Evolutionary conservation across 495 filamentous ascomycete genomes (phyloP), one percentile per base, ranked within the genome.

Genomic region (Alectoria sarmentosa): DNA sequence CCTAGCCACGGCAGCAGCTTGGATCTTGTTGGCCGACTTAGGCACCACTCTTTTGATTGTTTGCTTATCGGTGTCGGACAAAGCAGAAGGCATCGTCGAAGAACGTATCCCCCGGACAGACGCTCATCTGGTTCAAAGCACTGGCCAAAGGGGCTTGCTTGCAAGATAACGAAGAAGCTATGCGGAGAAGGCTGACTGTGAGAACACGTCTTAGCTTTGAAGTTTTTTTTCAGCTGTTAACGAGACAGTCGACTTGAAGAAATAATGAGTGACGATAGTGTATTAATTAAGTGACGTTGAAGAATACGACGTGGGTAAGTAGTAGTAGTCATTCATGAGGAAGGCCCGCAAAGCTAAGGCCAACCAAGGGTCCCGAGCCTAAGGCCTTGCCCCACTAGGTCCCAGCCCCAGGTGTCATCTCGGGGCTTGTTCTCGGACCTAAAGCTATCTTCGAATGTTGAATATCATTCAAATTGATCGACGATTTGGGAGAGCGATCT

Each of bases 1-100:
- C 72, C 88, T 88, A 67, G 91, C 95, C 69, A 98, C 91, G 72
- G 90, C 93, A 71, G 90, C 92, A 64, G 91, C 90, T 61, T 91
- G 87, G 77, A 98, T 96, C 79, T 97, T 96, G 84, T 97, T 98
- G 68, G 88, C 84, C 60, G 90, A 80, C 72, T 93, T 96, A 48
- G 94, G 92, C 38, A 98, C 90, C 64, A 85, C 86, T 73, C 94
- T 85, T 77, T 92, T 91, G 75, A 98, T 91, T 48, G 85, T 91
- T 73, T 94, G 87, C 81, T 93, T 96, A 77, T 98, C 94, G 68
- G 91, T 86, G 69, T 96, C 91, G 69, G 77, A 89, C 39, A 98
- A 83, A 60, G 94, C 91, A 17, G 91, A 91, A 71, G 92, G 90
- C 92, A 96, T 95, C n/a, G 37, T 65, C 14, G 32, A 41, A 56